phyloP scores from a whole-genome alignment of 257 asterid genomes.

The Plantago major region DNA sequence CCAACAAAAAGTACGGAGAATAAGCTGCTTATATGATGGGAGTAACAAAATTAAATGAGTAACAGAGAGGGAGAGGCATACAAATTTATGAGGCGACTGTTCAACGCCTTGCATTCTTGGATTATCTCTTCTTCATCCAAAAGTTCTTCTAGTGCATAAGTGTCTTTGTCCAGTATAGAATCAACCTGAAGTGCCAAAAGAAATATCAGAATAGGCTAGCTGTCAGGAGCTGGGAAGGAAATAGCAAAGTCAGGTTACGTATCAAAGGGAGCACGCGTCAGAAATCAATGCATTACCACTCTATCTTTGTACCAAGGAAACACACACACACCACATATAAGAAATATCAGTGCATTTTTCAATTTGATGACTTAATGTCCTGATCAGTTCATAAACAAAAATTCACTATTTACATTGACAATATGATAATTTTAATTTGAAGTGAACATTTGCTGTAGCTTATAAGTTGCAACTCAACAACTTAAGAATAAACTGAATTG shows the following conservation, averaged over 20 bases:
- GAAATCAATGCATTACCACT: too few species aligned
- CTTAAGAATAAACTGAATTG: too few species aligned
- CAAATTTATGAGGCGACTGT: slow-evolving; percentile 97
- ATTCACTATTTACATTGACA: too few species aligned
- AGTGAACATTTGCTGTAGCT: too few species aligned
- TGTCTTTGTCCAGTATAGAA: slow-evolving; percentile 87
- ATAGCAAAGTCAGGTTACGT: slow-evolving; percentile 2
- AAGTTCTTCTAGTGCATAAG: slow-evolving; percentile 88
- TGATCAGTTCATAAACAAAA: too few species aligned
- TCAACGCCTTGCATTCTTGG: slow-evolving; percentile 98
- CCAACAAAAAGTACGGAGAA: slow-evolving; percentile 11
- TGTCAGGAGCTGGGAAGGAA: slow-evolving; percentile 1
- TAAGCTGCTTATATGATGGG: slow-evolving; percentile 12
- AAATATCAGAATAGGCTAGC: slow-evolving; percentile 4
- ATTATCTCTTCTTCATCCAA: slow-evolving; percentile 98
- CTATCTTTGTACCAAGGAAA: too few species aligned
- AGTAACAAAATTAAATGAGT: slow-evolving; percentile 10
- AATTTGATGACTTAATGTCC: too few species aligned
- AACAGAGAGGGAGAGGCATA: slow-evolving; percentile 30
- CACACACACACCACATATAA: too few species aligned
- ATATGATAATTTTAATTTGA: too few species aligned
- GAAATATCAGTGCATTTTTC: too few species aligned
- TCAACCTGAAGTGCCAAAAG: slow-evolving; percentile 59
- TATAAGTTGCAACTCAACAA: too few species aligned
- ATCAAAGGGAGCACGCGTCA: neutral